Evolutionary conservation across 23 red algal species (phyloP), one percentile per base, ranked within the genome.

Genomic region (Cyanidioschyzon merolae): DNA sequence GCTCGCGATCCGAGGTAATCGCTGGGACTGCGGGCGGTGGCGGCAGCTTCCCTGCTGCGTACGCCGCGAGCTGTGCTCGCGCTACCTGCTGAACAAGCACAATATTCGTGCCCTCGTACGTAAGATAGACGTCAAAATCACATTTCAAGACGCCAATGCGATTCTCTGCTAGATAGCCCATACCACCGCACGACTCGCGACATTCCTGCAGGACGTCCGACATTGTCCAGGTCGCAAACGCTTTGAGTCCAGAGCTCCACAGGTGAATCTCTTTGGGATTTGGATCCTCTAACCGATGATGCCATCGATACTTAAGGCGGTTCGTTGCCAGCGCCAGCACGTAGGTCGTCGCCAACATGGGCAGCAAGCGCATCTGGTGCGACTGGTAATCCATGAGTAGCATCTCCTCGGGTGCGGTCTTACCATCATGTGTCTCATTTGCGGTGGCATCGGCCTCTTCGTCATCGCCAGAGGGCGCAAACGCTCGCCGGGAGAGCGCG

Each of bases 161-260:
- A 58, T 97, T 91, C 1, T 90, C 88, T 15, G 76, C 71, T 57
- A 82, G 84, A 50, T 91, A 91, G 1, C 88, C 93, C 58, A 88
- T 84, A 34, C 93, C 93, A 24, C 88, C 93, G 68, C 93, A 97
- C 38, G 85, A 77, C 74, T 97, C 93, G 68, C 93, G 83, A 30
- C 88, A 89, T 38, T 87, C 77, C 68, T 97, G 93, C 74, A 97
- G 68, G 1, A 86, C 50, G 26, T 91, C 88, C 41, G 74, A 74
- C 89, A 89, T 91, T n/a, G 79, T 84, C 88, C 93, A 97, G 32
- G 93, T 84, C 57, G 84, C 84, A 36, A 91, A 31, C 7, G 93
- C 85, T 76, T 97, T 97, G 74, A 89, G 84, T 2, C 87, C 84
- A n/a, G 83, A 79, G 40, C 82, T 87, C 67, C 85, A 57, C 39